phyloP scores from a whole-genome alignment of 768 basidiomycete genomes.

The Mrakia blollopis region DNA sequence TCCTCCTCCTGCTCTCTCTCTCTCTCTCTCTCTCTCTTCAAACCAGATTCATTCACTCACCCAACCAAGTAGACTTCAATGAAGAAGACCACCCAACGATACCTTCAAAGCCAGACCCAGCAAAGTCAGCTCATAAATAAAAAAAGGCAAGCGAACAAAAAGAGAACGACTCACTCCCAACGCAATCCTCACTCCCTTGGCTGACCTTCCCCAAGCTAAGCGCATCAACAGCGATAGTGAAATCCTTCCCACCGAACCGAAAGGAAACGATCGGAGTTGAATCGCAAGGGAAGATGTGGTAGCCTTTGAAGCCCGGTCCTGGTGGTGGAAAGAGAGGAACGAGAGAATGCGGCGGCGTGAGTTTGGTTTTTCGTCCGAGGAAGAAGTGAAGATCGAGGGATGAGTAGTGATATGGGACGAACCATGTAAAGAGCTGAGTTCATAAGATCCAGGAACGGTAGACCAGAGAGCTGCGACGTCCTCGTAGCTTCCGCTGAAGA shows the following conservation, averaged over 20 bases:
- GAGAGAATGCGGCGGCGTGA: neutral
- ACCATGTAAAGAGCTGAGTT: neutral
- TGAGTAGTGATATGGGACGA: neutral
- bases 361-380: neutral
- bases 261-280: neutral
- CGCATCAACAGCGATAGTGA: conserved; percentile 2
- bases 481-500: neutral
- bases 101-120: neutral
- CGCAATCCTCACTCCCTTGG: neutral
- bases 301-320: conserved; percentile 6
- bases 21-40: neutral
- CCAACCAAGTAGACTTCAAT: conserved; percentile 5
- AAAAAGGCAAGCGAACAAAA: neutral
- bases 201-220: neutral
- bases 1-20: too few species aligned
- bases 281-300: conserved; percentile 10
- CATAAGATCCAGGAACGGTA: neutral
- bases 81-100: conserved; percentile 2
- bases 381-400: neutral
- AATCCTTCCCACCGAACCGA: neutral
- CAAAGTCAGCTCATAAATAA: neutral
- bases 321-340: neutral
- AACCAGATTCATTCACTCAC: neutral
- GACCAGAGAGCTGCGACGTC: conserved; percentile 2
- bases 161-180: neutral